Base-by-base conservation (phyloP, 2,329 filamentous ascomycete genomes). In the Pezicula radicicola region DNA sequence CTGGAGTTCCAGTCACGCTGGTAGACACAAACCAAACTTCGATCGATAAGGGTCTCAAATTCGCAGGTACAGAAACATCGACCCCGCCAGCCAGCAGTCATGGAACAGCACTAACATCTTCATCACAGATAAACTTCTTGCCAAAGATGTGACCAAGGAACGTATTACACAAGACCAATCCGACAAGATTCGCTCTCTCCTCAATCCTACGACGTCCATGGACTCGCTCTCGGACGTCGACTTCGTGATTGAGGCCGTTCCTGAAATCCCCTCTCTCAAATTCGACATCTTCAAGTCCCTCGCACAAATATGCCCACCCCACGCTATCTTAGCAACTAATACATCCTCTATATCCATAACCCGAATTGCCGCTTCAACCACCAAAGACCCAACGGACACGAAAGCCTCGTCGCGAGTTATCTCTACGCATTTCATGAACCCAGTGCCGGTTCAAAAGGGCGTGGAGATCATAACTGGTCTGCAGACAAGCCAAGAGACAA, bases 391-490 rank as follows among this genome's bases (percentile, higher is more conserved):
- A 1, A 93, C 76, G 16, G 89, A 96, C 65, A 85, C 89, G 21
- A 87, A 85, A 41, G 88, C 86, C 39, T 88, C 90, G 41, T 93
- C 91, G 6, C 87, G 94, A 45, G 94, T 99, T 9, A 84, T 99
- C 50, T 91, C 90, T 48, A 97, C 94, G 15, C 94, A 99, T 72
- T 99, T 99, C 73, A 99, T 99, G 94, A 99, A 99, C 77, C 94
- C 94, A 0, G 94, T 99, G 0, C 94, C 94, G 2, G 75, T 99
- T 30, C 94, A 97, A 68, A 96, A 96, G 72, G 94, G 94, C 48
- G 94, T 99, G 5, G 94, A 99, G 74, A 97, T 99, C 64, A 97
- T 99, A 68, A 87, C 89, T 48, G 94, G 91, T 28, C 78, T 99
- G 28, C 94, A 99, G 71, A 99, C 94, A 2, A 94, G 89, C 53